Evolutionary conservation across 768 basidiomycete genomes (phyloP).

Genomic region (Leccinum olivaceopallidum): DNA sequence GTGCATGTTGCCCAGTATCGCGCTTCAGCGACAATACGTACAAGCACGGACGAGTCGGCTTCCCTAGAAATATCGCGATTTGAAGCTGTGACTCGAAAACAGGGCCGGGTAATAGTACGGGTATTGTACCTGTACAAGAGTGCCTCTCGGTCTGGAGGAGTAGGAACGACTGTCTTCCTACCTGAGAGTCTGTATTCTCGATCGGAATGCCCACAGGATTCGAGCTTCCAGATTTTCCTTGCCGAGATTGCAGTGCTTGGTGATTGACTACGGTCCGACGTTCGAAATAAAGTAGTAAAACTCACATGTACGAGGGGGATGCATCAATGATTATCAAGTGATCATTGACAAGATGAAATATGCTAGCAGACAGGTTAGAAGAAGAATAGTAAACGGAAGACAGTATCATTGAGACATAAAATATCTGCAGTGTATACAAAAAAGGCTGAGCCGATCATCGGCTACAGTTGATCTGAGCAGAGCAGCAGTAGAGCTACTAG

Average conservation of each 20-base stretch:
- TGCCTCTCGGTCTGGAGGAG: background rate
- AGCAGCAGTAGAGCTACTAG: too few species aligned
- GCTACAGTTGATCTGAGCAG: too few species aligned
- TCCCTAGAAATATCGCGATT: background rate
- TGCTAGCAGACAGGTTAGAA: too few species aligned
- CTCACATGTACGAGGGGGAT: background rate
- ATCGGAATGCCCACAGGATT: conserved; percentile 2
- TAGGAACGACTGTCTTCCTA: too few species aligned
- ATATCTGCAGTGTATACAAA: too few species aligned
- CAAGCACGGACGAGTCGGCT: background rate
- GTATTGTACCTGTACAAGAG: background rate
- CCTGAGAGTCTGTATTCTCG: too few species aligned
- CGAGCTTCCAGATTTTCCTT: background rate
- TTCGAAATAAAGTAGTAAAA: background rate
- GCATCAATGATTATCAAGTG: background rate
- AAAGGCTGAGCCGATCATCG: too few species aligned
- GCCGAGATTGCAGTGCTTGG: background rate
- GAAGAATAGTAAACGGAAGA: too few species aligned
- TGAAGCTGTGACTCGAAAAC: background rate
- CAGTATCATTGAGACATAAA: too few species aligned
- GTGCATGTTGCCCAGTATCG: too few species aligned
- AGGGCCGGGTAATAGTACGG: background rate
- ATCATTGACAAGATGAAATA: background rate
- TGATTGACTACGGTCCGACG: background rate
- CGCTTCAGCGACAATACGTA: background rate